A percentile compares a stretch with the other conserved stretches of the same genome.
phyloP scores from a whole-genome alignment of 208 protist species.

The Naegleria fowleri region DNA sequence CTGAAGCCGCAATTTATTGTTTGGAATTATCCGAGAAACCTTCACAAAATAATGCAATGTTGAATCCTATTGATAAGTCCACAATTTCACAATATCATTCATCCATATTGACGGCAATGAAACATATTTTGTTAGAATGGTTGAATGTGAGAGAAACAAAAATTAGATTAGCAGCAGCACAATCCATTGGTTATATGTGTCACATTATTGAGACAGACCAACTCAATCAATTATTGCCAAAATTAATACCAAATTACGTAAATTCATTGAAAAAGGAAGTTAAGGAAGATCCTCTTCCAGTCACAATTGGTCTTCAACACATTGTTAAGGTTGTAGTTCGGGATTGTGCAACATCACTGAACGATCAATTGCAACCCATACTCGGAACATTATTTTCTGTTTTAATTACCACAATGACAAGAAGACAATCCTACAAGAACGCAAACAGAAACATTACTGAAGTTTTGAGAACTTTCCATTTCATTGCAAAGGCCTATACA shows the following conservation, averaged over 20 bases:
- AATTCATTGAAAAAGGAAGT: neutral
- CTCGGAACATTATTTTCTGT: neutral
- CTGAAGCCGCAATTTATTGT: neutral
- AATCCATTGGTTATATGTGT: conserved; percentile 19
- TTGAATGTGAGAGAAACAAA: neutral
- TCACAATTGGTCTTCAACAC: neutral
- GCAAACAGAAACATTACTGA: neutral
- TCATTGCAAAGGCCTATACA: neutral
- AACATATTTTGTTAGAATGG: neutral
- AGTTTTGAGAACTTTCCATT: neutral
- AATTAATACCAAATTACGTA: neutral
- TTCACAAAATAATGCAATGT: neutral
- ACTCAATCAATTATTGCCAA: neutral
- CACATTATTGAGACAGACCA: conserved; percentile 26
- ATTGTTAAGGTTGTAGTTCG: neutral
- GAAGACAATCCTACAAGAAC: neutral
- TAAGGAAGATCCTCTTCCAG: neutral
- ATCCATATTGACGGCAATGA: neutral
- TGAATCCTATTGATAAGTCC: neutral
- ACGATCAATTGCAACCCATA: neutral
- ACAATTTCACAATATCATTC: neutral
- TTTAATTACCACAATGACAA: neutral
- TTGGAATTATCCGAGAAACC: neutral
- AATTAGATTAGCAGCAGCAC: neutral
- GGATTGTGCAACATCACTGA: neutral